Evolutionary conservation across 2,329 filamentous ascomycete genomes (phyloP).

Genomic region (Aspergillus sojae): DNA sequence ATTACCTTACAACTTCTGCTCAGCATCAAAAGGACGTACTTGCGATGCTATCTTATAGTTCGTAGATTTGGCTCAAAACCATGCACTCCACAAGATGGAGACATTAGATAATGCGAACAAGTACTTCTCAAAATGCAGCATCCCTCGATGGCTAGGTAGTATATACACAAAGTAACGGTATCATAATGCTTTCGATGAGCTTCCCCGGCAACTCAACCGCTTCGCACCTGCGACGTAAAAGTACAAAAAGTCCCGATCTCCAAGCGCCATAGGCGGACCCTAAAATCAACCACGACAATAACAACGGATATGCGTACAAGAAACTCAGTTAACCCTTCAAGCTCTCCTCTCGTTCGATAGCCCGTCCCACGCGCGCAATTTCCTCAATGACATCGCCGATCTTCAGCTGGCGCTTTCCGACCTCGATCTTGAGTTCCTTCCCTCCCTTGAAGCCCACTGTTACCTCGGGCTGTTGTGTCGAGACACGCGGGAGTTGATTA

Average conservation of each 20-base stretch:
- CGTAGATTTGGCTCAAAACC: background rate
- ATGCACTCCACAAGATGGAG: background rate
- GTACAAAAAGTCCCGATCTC: slow-evolving; percentile 4
- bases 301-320: slow-evolving; percentile 19
- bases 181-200: slow-evolving; percentile 11
- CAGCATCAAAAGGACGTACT: background rate
- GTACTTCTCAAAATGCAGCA: background rate
- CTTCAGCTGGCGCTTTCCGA: slow-evolving; percentile 74
- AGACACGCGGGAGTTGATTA: slow-evolving; percentile 70
- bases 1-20: background rate
- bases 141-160: slow-evolving; percentile 12
- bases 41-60: background rate
- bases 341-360: slow-evolving; percentile 80
- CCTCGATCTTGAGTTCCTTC: slow-evolving; percentile 81
- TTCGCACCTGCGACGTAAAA: slow-evolving; percentile 5
- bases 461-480: slow-evolving; percentile 69
- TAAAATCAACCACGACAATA: slow-evolving; percentile 7
- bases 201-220: background rate
- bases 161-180: slow-evolving; percentile 17
- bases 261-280: slow-evolving; percentile 5
- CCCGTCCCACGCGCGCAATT: slow-evolving; percentile 84
- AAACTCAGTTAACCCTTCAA: slow-evolving; percentile 54
- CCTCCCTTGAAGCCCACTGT: slow-evolving; percentile 93
- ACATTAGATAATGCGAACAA: background rate
- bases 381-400: slow-evolving; percentile 88